Base-by-base conservation (phyloP, 169 alveolate genomes). In the Eimeria falciformis region DNA sequence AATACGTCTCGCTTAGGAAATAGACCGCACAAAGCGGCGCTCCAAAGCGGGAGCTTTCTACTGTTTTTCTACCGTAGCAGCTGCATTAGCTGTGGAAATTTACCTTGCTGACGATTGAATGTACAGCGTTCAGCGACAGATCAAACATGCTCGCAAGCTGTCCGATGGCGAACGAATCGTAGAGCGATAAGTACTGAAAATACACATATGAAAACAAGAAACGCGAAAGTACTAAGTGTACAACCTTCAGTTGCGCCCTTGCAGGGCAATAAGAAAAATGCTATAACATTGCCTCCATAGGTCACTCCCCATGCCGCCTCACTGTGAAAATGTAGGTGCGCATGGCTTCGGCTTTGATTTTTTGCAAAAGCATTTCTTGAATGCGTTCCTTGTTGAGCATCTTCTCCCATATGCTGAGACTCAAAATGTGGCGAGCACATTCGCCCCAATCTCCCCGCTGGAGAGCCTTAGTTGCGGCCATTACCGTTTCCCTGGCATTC, bases 371-470 rank as follows among this genome's bases (percentile, higher is more conserved):
- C 93, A 95, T 96, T 58, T 91, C 96, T 78, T 97, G 96, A 66
- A 97, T 97, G 90, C 93, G 93, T n/a, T 97, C 99, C 46, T 94
- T 91, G 90, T 97, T 97, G 45, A 95, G 95, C 96, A 97, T 86
- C 85, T 95, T 95, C n/a, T 91, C 93, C 98, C 99, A 96, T 37
- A 97, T 95, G 50, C 96, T 95, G 37, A 97, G 96, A 18, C 96
- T 85, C 78, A 94, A 92, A 37, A 97, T 88, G 90, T 95, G 95
- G 90, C 98, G 97, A 83, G 96, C 93, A 91, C 99, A 98, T 83
- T 95, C 97, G 93, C 97, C 94, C 99, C 99, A 98, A 87, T 84
- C 97, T 4, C 99, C 99, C 40, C 95, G 95, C 90, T 98, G 98
- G 73, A 99, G 96, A 50, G 96, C 93, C 84, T 97, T 97, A 25